These are phyloP conservation scores for Stromatinia cepivora DNA, from an alignment of 2,329 filamentous ascomycete species.

Conservation along the genomic window DNA sequence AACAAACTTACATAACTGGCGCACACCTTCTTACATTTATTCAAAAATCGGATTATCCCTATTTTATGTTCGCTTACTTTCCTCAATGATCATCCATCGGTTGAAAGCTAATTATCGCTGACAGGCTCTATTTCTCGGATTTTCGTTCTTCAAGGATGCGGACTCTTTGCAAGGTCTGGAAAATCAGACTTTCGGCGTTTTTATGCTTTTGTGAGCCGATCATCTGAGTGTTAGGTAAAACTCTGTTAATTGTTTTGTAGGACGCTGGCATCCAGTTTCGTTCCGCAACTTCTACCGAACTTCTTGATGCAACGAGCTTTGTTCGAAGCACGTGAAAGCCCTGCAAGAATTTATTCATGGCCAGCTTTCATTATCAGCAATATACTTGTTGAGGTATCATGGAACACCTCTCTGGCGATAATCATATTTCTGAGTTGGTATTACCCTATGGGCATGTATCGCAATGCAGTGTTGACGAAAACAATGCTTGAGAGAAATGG, in stretches of 20 bases:
- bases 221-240: not conserved
- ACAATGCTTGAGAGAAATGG: slow-evolving; percentile 68
- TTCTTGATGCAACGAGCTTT: slow-evolving; percentile 55
- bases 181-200: slow-evolving; percentile 71
- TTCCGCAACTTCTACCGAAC: slow-evolving; percentile 74
- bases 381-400: slow-evolving; percentile 81
- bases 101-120: not conserved
- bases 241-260: slow-evolving; percentile 7
- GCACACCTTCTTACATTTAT: slow-evolving; percentile 58
- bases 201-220: slow-evolving; percentile 60
- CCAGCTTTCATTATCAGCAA: slow-evolving; percentile 66
- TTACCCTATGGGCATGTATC: slow-evolving; percentile 77
- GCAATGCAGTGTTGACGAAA: slow-evolving; percentile 63
- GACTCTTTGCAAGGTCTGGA: slow-evolving; percentile 63
- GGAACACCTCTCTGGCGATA: slow-evolving; percentile 71
- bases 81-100: not conserved
- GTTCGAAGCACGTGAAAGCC: slow-evolving; percentile 71
- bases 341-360: slow-evolving; percentile 77
- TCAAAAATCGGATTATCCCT: slow-evolving; percentile 35
- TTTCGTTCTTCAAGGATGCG: slow-evolving; percentile 67
- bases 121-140: slow-evolving; percentile 61
- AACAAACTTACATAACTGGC: slow-evolving; percentile 64
- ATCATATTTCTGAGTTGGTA: slow-evolving; percentile 82
- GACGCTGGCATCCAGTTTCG: slow-evolving; percentile 71
- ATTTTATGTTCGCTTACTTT: slow-evolving; percentile 45